Percentiles rank a stretch among this genome's conserved stretches.
These are phyloP conservation scores for Yamadazyma siamensis DNA, from an alignment of 1,139 yeast species.

Conservation along the genomic window DNA sequence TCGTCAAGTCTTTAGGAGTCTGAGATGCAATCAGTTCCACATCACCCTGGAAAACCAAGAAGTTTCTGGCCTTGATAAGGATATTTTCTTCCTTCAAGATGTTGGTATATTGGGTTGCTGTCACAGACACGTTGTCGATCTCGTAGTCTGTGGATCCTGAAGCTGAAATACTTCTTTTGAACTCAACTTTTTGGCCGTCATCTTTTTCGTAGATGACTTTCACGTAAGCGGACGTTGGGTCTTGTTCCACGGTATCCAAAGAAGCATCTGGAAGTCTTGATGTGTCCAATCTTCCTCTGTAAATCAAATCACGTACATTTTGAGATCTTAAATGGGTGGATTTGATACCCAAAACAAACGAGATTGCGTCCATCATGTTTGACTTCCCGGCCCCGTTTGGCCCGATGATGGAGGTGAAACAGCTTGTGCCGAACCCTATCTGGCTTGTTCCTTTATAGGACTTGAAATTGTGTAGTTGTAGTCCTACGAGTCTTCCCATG, in stretches of 20 bases:
- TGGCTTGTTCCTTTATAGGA: conserved; percentile 76
- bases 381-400: conserved; percentile 99
- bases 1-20: conserved; percentile 71
- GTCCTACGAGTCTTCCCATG: conserved; percentile 77
- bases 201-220: conserved; percentile 70
- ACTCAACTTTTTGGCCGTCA: conserved; percentile 48
- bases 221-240: conserved; percentile 71
- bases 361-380: conserved; percentile 97
- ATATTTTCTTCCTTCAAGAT: conserved; percentile 79
- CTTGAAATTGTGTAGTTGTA: conserved; percentile 82
- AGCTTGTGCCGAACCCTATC: conserved; percentile 79
- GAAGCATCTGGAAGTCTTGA: conserved; percentile 14
- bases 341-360: conserved; percentile 88
- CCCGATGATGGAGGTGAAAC: conserved; percentile 89
- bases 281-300: conserved; percentile 36
- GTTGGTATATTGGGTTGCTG: conserved; percentile 62
- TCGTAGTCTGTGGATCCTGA: conserved; percentile 68
- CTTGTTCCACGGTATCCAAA: conserved; percentile 14
- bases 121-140: conserved; percentile 60
- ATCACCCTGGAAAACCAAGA: conserved; percentile 94
- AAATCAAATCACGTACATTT: conserved; percentile 71
- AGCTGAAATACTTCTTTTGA: conserved; percentile 53
- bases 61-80: conserved; percentile 84
- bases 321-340: conserved; percentile 75
- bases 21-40: conserved; percentile 93